These are phyloP conservation scores for Hyaloscypha finlandica DNA, from an alignment of 495 filamentous ascomycete genomes.

Conservation along the genomic window DNA sequence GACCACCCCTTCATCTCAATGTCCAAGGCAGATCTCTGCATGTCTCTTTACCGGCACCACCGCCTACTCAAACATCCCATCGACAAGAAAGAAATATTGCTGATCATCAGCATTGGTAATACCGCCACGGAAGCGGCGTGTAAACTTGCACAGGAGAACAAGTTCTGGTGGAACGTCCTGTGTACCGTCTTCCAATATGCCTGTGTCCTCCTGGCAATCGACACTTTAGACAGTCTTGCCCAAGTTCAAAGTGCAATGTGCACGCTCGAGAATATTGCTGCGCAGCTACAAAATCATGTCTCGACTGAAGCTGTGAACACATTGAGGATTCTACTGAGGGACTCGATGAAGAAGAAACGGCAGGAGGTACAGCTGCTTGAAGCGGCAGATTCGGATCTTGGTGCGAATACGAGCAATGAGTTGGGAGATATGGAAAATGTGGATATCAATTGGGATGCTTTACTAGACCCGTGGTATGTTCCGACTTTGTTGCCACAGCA, in stretches of 20 bases:
- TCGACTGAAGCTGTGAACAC: conserved; percentile 52
- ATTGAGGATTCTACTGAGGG: conserved; percentile 41
- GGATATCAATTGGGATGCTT: conserved; percentile 21
- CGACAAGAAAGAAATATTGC: conserved; percentile 3
- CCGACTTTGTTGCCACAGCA: conserved; percentile 2
- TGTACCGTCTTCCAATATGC: conserved; percentile 56
- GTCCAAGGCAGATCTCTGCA: conserved; percentile 49
- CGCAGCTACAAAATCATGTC: conserved; percentile 43
- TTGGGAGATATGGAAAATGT: background rate
- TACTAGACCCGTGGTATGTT: conserved; percentile 23
- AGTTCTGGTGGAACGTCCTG: conserved; percentile 53
- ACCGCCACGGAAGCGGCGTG: conserved; percentile 33
- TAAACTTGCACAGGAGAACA: conserved; percentile 36
- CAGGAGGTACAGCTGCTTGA: conserved; percentile 18
- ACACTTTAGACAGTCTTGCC: conserved; percentile 44
- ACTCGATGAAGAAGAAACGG: conserved; percentile 19
- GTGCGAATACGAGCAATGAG: conserved; percentile 24
- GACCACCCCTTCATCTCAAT: conserved; percentile 42
- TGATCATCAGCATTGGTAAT: conserved; percentile 31
- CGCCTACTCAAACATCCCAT: conserved; percentile 32
- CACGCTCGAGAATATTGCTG: conserved; percentile 43
- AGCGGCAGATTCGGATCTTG: conserved; percentile 20
- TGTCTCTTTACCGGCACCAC: conserved; percentile 49
- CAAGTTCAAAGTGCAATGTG: conserved; percentile 47
- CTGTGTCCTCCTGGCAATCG: conserved; percentile 51